Evolutionary conservation across 192 early-diverging fungal species (phyloP).

Genomic region (Gonapodya sp.): DNA sequence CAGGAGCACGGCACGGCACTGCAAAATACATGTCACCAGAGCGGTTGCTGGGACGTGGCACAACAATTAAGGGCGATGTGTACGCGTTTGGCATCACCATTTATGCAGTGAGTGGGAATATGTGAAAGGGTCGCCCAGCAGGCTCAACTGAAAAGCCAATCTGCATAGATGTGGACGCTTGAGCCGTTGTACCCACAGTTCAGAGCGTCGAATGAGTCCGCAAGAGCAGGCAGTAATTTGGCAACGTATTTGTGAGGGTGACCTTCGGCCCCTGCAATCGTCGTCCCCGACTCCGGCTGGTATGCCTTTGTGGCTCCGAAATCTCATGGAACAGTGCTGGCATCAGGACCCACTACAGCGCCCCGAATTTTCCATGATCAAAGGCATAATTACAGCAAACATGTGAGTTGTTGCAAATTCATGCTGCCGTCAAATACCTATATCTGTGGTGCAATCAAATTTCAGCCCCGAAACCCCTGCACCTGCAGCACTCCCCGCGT

Average conservation of each 20-base stretch:
- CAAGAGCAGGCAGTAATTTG: background rate
- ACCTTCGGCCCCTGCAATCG: background rate
- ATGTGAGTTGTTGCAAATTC: too few relatives aligned
- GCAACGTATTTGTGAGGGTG: background rate
- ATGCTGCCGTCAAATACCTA: too few relatives aligned
- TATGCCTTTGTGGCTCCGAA: background rate
- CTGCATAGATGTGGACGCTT: background rate
- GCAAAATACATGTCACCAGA: background rate
- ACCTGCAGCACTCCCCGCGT: too few relatives aligned
- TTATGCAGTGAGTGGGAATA: background rate
- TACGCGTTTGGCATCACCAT: slow-evolving; percentile 1
- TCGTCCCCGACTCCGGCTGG: background rate
- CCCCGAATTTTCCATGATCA: background rate
- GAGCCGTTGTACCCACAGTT: background rate
- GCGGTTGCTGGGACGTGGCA: background rate
- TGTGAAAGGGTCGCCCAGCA: background rate
- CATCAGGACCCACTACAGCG: background rate
- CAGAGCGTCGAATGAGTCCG: background rate
- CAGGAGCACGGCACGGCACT: background rate
- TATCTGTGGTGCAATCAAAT: too few relatives aligned
- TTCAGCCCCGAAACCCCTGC: too few relatives aligned
- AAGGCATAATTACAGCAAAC: too few relatives aligned
- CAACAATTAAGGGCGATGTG: background rate
- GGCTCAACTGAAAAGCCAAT: background rate
- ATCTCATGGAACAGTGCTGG: background rate